Conservation (phyloP, 2,329 filamentous ascomycete genomes). For the Nemania bipapillata region DNA sequence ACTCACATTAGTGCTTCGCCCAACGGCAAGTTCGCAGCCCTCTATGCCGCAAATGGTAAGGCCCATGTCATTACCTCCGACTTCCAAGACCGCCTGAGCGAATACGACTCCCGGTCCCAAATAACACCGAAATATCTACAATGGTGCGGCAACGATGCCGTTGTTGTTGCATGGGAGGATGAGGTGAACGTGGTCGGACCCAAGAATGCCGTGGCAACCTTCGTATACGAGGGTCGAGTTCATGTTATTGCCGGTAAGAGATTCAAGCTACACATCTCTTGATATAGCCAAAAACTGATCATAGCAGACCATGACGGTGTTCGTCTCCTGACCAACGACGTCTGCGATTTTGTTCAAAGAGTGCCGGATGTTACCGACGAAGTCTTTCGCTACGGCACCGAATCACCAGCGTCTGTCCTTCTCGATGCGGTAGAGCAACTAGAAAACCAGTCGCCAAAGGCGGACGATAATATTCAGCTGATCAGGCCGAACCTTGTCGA, state of each 20-base stretch:
- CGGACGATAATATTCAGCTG: slow-evolving; percentile 95
- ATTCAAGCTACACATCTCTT: background rate
- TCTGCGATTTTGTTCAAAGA: slow-evolving; percentile 97
- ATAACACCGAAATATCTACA: slow-evolving; percentile 87
- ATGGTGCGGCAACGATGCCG: slow-evolving; percentile 96
- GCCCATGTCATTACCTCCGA: slow-evolving; percentile 95
- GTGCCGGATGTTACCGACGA: slow-evolving; percentile 87
- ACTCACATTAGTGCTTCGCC: slow-evolving; percentile 90
- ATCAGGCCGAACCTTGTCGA: slow-evolving; percentile 89
- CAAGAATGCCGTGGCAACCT: slow-evolving; percentile 77
- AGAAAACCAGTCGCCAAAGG: slow-evolving; percentile 93
- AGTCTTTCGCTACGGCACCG: slow-evolving; percentile 88
- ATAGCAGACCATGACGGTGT: slow-evolving; percentile 79
- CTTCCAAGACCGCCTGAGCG: slow-evolving; percentile 90
- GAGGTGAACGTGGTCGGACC: slow-evolving; percentile 94
- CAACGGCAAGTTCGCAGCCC: slow-evolving; percentile 85
- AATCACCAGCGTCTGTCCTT: slow-evolving; percentile 89
- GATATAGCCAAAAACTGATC: slow-evolving; percentile 37
- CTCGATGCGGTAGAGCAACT: slow-evolving; percentile 91
- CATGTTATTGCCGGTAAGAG: slow-evolving; percentile 84
- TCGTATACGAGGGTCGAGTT: slow-evolving; percentile 90
- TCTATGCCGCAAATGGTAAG: slow-evolving; percentile 86
- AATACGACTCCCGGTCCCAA: slow-evolving; percentile 88
- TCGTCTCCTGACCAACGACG: slow-evolving; percentile 86
- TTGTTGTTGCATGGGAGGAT: slow-evolving; percentile 95